phyloP scores from a whole-genome alignment of 768 basidiomycete species.

The Lactarius quietus region DNA sequence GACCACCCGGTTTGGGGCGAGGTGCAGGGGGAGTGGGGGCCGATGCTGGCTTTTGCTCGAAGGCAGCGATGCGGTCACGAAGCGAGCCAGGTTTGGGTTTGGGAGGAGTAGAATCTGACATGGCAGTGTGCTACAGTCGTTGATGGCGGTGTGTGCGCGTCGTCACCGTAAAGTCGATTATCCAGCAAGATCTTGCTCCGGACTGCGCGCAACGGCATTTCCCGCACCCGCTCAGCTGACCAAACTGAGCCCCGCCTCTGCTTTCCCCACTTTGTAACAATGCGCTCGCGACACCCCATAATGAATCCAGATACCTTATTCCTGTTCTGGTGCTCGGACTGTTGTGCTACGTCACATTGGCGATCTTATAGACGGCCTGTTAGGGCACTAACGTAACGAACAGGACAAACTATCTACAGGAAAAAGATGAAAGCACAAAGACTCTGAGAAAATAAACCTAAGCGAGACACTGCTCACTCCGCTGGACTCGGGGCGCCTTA shows the following conservation, averaged over 20 bases:
- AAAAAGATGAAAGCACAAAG: background rate
- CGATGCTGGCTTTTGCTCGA: constrained; percentile 61
- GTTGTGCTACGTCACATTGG: background rate
- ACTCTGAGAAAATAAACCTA: background rate
- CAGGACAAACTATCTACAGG: background rate
- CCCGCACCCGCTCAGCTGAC: background rate
- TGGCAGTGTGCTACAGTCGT: background rate
- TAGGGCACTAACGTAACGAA: no score
- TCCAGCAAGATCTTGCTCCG: background rate
- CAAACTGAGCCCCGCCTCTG: no score
- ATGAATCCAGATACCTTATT: background rate
- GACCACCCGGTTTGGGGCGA: constrained; percentile 62
- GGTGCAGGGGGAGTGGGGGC: constrained; percentile 37
- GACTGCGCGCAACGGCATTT: background rate
- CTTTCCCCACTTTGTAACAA: no score
- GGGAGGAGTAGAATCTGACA: constrained; percentile 60
- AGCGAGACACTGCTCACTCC: background rate
- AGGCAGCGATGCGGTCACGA: constrained; percentile 85
- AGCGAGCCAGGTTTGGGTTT: constrained; percentile 73
- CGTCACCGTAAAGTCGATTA: background rate
- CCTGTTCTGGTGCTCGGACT: background rate
- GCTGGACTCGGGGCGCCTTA: background rate
- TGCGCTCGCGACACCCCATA: no score
- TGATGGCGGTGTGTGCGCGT: background rate
- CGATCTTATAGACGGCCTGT: no score